Base-by-base conservation (phyloP, 2,329 filamentous ascomycete genomes). In the Xylariaceae sp. region DNA sequence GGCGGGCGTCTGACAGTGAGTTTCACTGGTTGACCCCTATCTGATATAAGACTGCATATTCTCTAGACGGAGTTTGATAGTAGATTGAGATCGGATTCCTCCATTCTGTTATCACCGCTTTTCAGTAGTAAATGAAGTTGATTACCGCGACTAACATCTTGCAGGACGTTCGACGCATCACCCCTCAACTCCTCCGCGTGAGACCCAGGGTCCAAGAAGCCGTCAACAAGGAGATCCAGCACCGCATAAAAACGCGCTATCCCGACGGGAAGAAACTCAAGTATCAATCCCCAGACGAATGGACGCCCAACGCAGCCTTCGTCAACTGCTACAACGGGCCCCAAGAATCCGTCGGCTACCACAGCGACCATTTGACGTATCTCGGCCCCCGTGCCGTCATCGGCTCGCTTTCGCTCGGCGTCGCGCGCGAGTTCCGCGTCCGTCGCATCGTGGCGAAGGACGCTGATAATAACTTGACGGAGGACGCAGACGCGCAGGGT, bases 321-420 rank as follows among this genome's bases (percentile, higher is more conserved):
- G 92, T 96, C 13, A 99, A 99, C 73, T 96, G 91, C 76, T 99
- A 99, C 73, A 80, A 87, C 67, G 92, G 92, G 0, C 87, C 85
- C 0, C 80, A 85, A 9, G 85, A 97, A 75, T 90, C 81, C 62
- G 92, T 97, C 0, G 94, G 94, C 37, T 97, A 90, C 75, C 94
- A 99, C 74, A 87, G 89, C 42, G 94, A 99, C 71, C 90, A 96
- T 67, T 80, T 97, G 13, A 97, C 93, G 0, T 97, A 97, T 70
- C 82, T 97, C 0, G 94, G 94, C 0, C 94, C 94, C 0, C 86
- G 89, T 6, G 85, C 93, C 5, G 81, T 96, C 18, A 97, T 97
- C 60, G 94, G 92, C 0, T 95, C 90, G 52, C 76, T 99, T 4
- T 96, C 90, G 44, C 80, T 99, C 0, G 94, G 94, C 1, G 94